Percentiles rank a stretch among this genome's conserved stretches.
Evolutionary conservation across 352 stramenopile species (phyloP).

Genomic region (Globisporangium lucens): DNA sequence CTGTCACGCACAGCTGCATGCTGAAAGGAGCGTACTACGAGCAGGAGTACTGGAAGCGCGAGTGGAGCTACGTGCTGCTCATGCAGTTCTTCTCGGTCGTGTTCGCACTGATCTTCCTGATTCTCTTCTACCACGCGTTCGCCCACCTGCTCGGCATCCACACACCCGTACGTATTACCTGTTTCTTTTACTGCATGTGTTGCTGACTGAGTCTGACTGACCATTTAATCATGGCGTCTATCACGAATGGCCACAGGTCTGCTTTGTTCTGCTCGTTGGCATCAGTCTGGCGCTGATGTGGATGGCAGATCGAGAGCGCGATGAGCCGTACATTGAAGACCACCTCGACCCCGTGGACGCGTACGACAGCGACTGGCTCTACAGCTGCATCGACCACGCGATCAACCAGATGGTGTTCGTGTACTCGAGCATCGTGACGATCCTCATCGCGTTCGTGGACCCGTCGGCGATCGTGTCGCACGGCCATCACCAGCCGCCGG

Average conservation of each 20-base stretch:
- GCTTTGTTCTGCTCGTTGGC: constrained; percentile 44
- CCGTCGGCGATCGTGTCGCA: constrained; percentile 71
- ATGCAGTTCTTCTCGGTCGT: constrained; percentile 47
- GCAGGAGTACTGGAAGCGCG: constrained; percentile 49
- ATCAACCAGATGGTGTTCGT: constrained; percentile 82
- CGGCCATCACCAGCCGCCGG: constrained; percentile 68
- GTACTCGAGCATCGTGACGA: constrained; percentile 51
- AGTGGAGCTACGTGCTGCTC: constrained; percentile 63
- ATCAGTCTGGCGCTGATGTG: constrained; percentile 57
- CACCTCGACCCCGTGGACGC: constrained; percentile 54
- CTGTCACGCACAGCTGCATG: constrained; percentile 29
- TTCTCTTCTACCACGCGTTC: constrained; percentile 64
- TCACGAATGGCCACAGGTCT: constrained; percentile 25
- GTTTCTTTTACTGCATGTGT: not conserved
- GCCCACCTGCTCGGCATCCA: constrained; percentile 55
- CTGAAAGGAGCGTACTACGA: constrained; percentile 64
- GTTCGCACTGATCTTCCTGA: constrained; percentile 52
- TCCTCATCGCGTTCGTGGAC: constrained; percentile 63
- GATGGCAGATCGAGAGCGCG: constrained; percentile 71
- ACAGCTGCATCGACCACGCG: constrained; percentile 72
- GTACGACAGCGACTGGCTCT: constrained; percentile 84
- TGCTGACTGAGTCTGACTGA: not conserved
- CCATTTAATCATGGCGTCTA: no score
- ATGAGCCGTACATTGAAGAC: constrained; percentile 50
- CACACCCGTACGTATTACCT: constrained; percentile 27